Percentiles rank a stretch among this genome's conserved stretches.
Evolutionary conservation across 2,329 filamentous ascomycete species (phyloP).

Genomic region (Cylindrodendrum hubeiense): DNA sequence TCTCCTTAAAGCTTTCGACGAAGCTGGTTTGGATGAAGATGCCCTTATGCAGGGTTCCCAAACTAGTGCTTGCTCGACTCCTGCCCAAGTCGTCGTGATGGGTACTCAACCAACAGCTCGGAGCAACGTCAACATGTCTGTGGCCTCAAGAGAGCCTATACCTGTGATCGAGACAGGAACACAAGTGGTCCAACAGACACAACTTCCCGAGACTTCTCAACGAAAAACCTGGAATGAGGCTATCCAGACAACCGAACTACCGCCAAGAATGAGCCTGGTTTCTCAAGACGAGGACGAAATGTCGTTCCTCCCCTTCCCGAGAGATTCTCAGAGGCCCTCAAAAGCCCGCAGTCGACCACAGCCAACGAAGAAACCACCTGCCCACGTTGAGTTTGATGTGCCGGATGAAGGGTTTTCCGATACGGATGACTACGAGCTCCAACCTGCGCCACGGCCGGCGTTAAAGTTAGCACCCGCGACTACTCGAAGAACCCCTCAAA

Average conservation of each 20-base stretch:
- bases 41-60: conserved; percentile 50
- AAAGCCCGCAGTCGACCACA: conserved; percentile 18
- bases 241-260: conserved; percentile 30
- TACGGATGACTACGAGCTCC: conserved; percentile 45
- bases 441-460: conserved; percentile 19
- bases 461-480: conserved; percentile 19
- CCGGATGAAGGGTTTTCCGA: conserved; percentile 47
- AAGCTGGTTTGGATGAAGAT: conserved; percentile 60
- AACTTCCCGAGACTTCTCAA: conserved; percentile 51
- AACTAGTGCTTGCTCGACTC: conserved; percentile 20
- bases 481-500: conserved; percentile 33
- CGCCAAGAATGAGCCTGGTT: conserved; percentile 38
- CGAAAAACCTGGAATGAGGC: conserved; percentile 40
- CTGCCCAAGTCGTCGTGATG: conserved; percentile 52
- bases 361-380: conserved; percentile 7
- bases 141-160: conserved; percentile 49
- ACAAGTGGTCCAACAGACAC: conserved; percentile 66
- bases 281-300: conserved; percentile 41
- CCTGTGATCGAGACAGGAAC: conserved; percentile 51
- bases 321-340: conserved; percentile 31
- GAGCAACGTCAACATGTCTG: conserved; percentile 49
- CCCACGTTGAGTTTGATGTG: conserved; percentile 38
- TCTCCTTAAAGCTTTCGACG: conserved; percentile 56
- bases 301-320: conserved; percentile 42
- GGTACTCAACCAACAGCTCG: conserved; percentile 57